These are phyloP conservation scores for Neophaeococcomyces mojaviensis DNA, from an alignment of 2,329 filamentous ascomycete species.

Conservation along the genomic window DNA sequence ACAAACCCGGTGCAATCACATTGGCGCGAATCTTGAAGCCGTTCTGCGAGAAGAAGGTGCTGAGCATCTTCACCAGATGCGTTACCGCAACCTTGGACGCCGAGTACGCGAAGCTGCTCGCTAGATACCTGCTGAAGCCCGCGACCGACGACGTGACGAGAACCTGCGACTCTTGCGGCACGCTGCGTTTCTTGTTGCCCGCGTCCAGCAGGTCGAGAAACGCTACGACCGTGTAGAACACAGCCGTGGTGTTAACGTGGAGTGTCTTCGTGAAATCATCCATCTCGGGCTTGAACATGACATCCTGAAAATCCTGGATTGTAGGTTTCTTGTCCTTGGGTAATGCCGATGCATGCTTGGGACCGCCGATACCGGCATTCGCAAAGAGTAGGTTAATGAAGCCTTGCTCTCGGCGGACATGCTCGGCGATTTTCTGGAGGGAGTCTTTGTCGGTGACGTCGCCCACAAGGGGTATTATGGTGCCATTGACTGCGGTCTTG, in stretches of 20 bases:
- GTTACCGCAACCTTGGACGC: conserved; percentile 41
- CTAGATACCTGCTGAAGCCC: conserved; percentile 32
- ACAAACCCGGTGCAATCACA: conserved; percentile 45
- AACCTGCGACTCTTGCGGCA: conserved; percentile 16
- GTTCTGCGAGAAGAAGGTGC: conserved; percentile 31
- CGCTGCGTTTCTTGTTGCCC: conserved; percentile 5
- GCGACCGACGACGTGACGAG: conserved; percentile 25
- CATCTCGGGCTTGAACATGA: conserved; percentile 8
- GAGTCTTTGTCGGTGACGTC: conserved; percentile 33
- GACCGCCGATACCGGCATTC: conserved; percentile 9
- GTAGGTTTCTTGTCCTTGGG: not conserved
- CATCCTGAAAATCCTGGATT: conserved; percentile 1
- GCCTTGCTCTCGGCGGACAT: conserved; percentile 23
- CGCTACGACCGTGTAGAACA: conserved; percentile 6
- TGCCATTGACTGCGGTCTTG: conserved; percentile 24
- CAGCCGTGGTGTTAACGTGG: conserved; percentile 6
- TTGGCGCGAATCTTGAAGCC: conserved; percentile 42
- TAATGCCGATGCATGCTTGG: conserved; percentile 4
- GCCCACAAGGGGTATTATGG: conserved; percentile 36
- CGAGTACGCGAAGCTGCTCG: conserved; percentile 37
- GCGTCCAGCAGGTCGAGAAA: conserved; percentile 8
- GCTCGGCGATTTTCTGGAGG: conserved; percentile 28
- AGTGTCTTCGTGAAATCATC: conserved; percentile 11
- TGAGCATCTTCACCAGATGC: conserved; percentile 43
- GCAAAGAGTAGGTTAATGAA: conserved; percentile 23